A percentile compares a stretch with the other conserved stretches of the same genome.
phyloP scores from a whole-genome alignment of 441 rosid species.

The Corymbia citriodora region DNA sequence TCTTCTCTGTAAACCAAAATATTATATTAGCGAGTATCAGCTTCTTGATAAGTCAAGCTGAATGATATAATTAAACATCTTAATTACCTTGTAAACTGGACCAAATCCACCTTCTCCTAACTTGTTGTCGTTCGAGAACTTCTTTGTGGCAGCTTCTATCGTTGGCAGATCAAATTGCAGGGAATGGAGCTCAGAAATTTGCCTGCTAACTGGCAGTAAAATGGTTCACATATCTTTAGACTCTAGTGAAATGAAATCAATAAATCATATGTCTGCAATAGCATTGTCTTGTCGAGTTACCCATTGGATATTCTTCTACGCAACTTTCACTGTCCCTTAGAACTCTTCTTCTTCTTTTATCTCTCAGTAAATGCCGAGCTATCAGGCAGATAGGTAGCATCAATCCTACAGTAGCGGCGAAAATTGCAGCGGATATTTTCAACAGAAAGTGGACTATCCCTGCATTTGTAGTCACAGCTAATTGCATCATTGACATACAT shows the following conservation, averaged over 20 bases:
- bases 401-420: neutral
- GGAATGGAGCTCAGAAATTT: neutral
- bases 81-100: neutral
- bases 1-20: neutral
- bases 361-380: neutral
- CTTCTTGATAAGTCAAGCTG: neutral
- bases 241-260: neutral
- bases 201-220: neutral
- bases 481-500: neutral
- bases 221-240: neutral
- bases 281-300: neutral
- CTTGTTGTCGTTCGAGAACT: neutral
- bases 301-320: neutral
- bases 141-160: neutral
- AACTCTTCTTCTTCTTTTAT: neutral
- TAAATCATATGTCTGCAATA: neutral
- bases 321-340: neutral
- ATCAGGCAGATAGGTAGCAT: neutral
- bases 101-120: neutral
- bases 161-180: neutral
- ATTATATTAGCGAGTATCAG: neutral
- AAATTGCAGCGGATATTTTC: neutral
- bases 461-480: neutral
- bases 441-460: neutral
- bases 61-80: neutral